Base-by-base conservation (phyloP, 2,329 filamentous ascomycete genomes). In the Nectriaceae sp. region DNA sequence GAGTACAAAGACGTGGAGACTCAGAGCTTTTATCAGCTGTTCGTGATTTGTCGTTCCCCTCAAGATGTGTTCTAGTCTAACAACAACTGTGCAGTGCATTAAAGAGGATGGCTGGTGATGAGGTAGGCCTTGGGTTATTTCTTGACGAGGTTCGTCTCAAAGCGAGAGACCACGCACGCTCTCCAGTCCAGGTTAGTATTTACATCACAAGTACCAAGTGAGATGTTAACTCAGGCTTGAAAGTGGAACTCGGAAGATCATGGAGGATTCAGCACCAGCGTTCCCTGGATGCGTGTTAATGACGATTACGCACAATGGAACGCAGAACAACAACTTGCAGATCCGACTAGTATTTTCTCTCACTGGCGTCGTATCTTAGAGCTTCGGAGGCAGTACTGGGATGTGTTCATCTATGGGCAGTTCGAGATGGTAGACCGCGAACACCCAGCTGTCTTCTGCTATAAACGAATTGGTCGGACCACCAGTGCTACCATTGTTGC, bases 261-360 rank as follows among this genome's bases (percentile, higher is more conserved):
- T 5, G 54, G 54, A 0, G 54, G 54, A 15, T 57, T 57, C 13
- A 44, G 54, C 1, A 19, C 11, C 13, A 48, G 41, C 10, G 47
- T 39, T 3, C 54, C 54, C 2, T 57, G 54, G 54, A 57, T 57
- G 11, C 24, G 54, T 31, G 54, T 57, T 2, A 57, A 57, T 8
- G 54, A 57, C 4, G 52, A 57, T 19, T 53, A 57, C 36, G 40
- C n/a, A n/a, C 13, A 36, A 36, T 15, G 11, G 13, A 36, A 36
- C 16, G 33, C 16, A 5, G 33, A 36, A 19, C 11, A 36, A 16
- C 33, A 36, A n/a, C 8, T 36, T 19, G 5, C 11, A 36, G 33
- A 36, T n/a, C 11, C 11, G 11, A 19, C 11, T 5, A 36, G 33
- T n/a, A 15, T 19, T n/a, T 36, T 36, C 13, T 10, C 33, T 8